These are phyloP conservation scores for Amaranthus hypochondriacus DNA, from an alignment of 148 eudicot genomes.

Conservation along the genomic window DNA sequence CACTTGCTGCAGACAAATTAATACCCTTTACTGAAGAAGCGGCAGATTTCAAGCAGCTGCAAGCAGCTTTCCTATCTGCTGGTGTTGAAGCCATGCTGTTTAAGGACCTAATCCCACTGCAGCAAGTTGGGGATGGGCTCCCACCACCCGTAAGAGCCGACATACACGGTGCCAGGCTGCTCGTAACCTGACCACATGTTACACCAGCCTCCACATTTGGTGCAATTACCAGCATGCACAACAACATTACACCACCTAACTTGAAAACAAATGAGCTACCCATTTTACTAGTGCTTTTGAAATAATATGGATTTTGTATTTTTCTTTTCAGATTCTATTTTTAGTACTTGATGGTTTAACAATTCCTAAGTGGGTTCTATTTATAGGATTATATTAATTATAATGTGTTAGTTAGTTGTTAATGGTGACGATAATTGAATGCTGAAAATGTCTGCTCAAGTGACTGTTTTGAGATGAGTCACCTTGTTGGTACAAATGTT, in stretches of 20 bases:
- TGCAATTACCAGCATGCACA: slow-evolving; percentile 37
- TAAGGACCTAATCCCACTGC: slow-evolving; percentile 27
- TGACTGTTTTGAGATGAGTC: background rate
- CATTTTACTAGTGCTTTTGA: slow-evolving; percentile 5
- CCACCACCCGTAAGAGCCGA: slow-evolving; percentile 15
- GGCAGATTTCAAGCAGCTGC: slow-evolving; percentile 34
- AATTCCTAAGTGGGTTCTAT: background rate
- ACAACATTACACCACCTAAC: slow-evolving; percentile 17
- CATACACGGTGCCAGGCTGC: slow-evolving; percentile 22
- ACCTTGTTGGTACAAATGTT: background rate
- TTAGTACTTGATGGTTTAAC: slow-evolving; percentile 2
- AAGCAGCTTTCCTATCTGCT: slow-evolving; percentile 30
- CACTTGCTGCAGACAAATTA: slow-evolving; percentile 18
- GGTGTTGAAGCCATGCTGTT: slow-evolving; percentile 30
- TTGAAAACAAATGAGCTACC: slow-evolving; percentile 19
- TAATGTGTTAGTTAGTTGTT: background rate
- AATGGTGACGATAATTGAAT: background rate
- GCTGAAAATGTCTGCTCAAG: background rate
- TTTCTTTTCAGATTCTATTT: background rate
- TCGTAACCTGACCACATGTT: slow-evolving; percentile 28
- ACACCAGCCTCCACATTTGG: slow-evolving; percentile 36
- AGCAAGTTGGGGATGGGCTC: slow-evolving; percentile 8
- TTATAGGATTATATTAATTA: background rate
- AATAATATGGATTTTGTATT: background rate
- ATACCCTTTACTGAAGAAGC: slow-evolving; percentile 14